Evolutionary conservation across 2,329 filamentous ascomycete genomes (phyloP).

Genomic region (Sphaceloma murrayae): DNA sequence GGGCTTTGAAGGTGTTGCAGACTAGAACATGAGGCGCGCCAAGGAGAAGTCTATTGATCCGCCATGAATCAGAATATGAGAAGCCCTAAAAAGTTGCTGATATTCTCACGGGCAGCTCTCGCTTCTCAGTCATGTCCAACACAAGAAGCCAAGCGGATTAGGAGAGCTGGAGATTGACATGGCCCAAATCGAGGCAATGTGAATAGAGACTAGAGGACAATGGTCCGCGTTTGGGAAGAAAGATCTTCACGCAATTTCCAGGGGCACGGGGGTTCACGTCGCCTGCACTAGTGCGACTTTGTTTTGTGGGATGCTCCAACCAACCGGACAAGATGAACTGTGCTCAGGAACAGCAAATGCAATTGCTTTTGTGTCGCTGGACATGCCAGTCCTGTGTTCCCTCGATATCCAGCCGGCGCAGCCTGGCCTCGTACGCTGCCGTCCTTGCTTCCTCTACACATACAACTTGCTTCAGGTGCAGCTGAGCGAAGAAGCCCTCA

Average conservation of each 20-base stretch:
- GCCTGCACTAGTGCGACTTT: constrained; percentile 13
- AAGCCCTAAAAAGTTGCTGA: too few species aligned
- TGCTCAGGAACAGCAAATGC: constrained; percentile 12
- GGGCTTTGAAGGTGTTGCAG: too few species aligned
- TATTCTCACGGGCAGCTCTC: too few species aligned
- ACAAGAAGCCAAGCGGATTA: too few species aligned
- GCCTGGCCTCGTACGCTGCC: constrained; percentile 1
- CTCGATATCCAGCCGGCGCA: neutral
- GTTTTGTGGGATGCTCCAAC: constrained; percentile 11
- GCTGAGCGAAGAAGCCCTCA: constrained; percentile 7
- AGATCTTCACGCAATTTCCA: constrained; percentile 16
- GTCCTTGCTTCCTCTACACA: neutral
- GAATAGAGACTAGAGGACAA: too few species aligned
- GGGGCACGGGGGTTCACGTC: constrained; percentile 9
- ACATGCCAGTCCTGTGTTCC: neutral
- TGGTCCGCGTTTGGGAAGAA: too few species aligned
- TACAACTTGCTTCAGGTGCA: neutral
- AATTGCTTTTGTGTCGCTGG: constrained; percentile 6
- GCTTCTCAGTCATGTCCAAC: too few species aligned
- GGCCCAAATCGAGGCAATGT: too few species aligned
- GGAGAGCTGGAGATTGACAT: too few species aligned
- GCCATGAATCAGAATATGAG: too few species aligned
- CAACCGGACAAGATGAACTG: constrained; percentile 2
- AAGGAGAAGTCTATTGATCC: too few species aligned
- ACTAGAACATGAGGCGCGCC: too few species aligned